Evolutionary conservation across 2,329 filamentous ascomycete species (phyloP), one percentile per base, ranked within the genome.

Genomic region (Fusarium caatingaense): DNA sequence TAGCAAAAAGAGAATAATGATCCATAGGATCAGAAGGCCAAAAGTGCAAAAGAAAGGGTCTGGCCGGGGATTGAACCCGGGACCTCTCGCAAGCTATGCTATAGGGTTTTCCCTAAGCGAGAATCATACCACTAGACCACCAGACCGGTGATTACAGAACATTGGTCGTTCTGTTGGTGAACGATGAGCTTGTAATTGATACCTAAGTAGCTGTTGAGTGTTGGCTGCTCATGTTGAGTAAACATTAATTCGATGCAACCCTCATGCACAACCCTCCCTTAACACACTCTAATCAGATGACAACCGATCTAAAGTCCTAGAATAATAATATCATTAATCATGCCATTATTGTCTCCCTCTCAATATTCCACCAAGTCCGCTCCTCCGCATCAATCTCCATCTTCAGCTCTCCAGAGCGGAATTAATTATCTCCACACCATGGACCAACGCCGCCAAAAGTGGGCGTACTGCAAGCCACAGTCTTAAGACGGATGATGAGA

Each of bases 51-150:
- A 72, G 40, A 32, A 67, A 73, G 80, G 80, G 80, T 80, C 79
- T 80, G 79, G 79, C 80, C 80, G 80, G 79, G 80, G 79, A 82
- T 82, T 80, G 80, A 82, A 82, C 80, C 79, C 80, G 80, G 80
- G 80, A 81, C 80, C 80, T 82, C 80, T 81, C 80, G 80, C 80
- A 82, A 75, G 68, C 72, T 57, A 44, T 69, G 77, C 78, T 77
- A 51, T 71, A 77, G 79, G 79, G 78, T 80, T 68, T 74, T 78
- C 87, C 87, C 88, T 89, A 89, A 89, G 88, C 87, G 87, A 88
- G 87, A 89, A 90, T 89, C 87, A 89, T 89, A 89, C 87, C 87
- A 85, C 87, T 88, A 88, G 86, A 88, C 86, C 85, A 88, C 79
- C 81, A 82, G 81, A 82, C 81, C 82, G 41, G 16, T 21, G 49